Evolutionary conservation across 2,329 filamentous ascomycete species (phyloP).

Genomic region (Gyromitra esculenta): DNA sequence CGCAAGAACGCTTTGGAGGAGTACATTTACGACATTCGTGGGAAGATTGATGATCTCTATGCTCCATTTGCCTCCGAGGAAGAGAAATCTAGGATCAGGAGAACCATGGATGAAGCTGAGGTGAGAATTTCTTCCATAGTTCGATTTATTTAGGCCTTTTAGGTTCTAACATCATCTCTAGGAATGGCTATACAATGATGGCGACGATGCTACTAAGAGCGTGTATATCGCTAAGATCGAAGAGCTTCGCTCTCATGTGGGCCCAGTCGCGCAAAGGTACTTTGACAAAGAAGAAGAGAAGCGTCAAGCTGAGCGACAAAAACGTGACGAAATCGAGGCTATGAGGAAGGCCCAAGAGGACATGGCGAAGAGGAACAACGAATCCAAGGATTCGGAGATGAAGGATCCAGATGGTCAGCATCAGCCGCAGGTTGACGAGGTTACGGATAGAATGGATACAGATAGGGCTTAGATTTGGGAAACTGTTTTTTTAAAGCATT

Average conservation of each 20-base stretch:
- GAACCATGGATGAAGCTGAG: conserved; percentile 85
- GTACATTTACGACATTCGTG: conserved; percentile 95
- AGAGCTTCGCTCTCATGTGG: conserved; percentile 88
- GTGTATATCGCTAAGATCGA: conserved; percentile 95
- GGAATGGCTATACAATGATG: conserved; percentile 99
- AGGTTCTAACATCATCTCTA: conserved; percentile 60
- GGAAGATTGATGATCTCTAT: conserved; percentile 93
- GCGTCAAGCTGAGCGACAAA: conserved; percentile 79
- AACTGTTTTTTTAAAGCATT: conserved; percentile 33
- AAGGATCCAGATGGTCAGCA: conserved; percentile 48
- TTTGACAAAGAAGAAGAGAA: conserved; percentile 93
- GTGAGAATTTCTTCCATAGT: conserved; percentile 67
- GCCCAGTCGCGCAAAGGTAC: conserved; percentile 91
- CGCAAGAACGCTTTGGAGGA: conserved; percentile 99
- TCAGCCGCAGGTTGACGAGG: conserved; percentile 35
- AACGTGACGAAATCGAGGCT: conserved; percentile 61
- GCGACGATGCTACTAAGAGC: conserved; percentile 92
- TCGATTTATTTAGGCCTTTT: conserved; percentile 55
- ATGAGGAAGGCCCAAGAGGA: conserved; percentile 52
- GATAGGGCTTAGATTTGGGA: conserved; percentile 47
- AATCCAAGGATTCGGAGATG: conserved; percentile 46
- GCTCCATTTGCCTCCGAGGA: conserved; percentile 88
- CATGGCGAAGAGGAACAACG: conserved; percentile 49
- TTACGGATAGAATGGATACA: conserved; percentile 39
- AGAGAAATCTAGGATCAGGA: conserved; percentile 86